Conservation (phyloP, 495 filamentous ascomycete species). For the Penicillium fimorum region DNA sequence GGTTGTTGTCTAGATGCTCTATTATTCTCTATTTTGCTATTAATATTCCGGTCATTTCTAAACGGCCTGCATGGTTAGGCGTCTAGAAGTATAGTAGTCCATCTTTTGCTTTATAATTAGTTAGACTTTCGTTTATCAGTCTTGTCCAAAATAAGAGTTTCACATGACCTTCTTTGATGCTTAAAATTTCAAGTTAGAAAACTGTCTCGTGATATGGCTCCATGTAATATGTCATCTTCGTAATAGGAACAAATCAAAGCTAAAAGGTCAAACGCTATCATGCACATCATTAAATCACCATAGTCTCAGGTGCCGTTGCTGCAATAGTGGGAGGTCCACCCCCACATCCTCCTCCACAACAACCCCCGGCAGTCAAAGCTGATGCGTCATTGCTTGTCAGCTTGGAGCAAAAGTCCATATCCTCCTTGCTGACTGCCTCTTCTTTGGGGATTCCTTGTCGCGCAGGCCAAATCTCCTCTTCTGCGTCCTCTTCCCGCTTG, state of each 20-base stretch:
- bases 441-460: slow-evolving; percentile 35
- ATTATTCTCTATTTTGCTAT: background rate
- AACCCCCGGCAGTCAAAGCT: slow-evolving; percentile 17
- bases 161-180: slow-evolving; percentile 5
- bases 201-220: background rate
- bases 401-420: slow-evolving; percentile 41
- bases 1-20: background rate
- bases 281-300: slow-evolving; percentile 18
- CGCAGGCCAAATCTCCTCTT: slow-evolving; percentile 50
- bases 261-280: background rate
- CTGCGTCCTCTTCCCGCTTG: slow-evolving; percentile 38
- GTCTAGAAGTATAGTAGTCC: background rate
- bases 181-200: background rate
- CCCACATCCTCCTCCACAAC: slow-evolving; percentile 26
- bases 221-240: background rate
- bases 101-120: background rate
- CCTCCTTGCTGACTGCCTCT: slow-evolving; percentile 32
- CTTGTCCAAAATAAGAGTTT: background rate
- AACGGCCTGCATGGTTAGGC: background rate
- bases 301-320: slow-evolving; percentile 17
- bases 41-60: background rate
- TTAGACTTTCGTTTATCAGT: background rate
- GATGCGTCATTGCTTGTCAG: slow-evolving; percentile 19
- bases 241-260: background rate
- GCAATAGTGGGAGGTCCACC: slow-evolving; percentile 2